Evolutionary conservation across 1,284 basidiomycete species (phyloP).

Genomic region (Kalmanozyma brasiliensis): DNA sequence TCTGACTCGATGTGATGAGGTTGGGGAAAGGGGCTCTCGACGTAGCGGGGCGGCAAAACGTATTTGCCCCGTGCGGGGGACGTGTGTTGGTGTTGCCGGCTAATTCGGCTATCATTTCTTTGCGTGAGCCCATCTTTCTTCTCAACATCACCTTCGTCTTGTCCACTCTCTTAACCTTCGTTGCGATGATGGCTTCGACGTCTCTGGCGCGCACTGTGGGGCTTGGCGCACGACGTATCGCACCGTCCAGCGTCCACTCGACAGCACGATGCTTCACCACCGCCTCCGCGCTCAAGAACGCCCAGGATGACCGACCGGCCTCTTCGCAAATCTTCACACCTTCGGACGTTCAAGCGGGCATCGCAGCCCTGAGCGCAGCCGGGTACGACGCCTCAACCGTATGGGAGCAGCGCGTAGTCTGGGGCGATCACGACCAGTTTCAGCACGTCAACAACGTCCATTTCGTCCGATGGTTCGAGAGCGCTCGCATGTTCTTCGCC

Average conservation of each 20-base stretch:
- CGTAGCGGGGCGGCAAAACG: background rate
- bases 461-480: slow-evolving; percentile 61
- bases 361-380: slow-evolving; percentile 2
- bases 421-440: slow-evolving; percentile 60
- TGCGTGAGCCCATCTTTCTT: background rate
- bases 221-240: too few relatives aligned
- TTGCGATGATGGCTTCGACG: background rate
- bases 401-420: slow-evolving; percentile 51
- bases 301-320: slow-evolving; percentile 12
- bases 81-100: background rate
- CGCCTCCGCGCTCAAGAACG: background rate
- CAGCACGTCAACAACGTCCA: slow-evolving; percentile 63
- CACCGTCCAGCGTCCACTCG: background rate
- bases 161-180: background rate
- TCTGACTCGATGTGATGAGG: too few relatives aligned
- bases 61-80: background rate
- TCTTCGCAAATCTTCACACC: slow-evolving; percentile 14
- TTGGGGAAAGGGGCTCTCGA: background rate
- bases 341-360: slow-evolving; percentile 8
- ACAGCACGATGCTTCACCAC: background rate
- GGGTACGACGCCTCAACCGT: slow-evolving; percentile 26
- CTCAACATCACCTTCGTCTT: background rate
- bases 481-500: slow-evolving; percentile 52
- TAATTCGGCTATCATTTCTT: background rate
- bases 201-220: too few relatives aligned